Conservation (phyloP, 2,329 filamentous ascomycete species). For the Aschersonia sp. region DNA sequence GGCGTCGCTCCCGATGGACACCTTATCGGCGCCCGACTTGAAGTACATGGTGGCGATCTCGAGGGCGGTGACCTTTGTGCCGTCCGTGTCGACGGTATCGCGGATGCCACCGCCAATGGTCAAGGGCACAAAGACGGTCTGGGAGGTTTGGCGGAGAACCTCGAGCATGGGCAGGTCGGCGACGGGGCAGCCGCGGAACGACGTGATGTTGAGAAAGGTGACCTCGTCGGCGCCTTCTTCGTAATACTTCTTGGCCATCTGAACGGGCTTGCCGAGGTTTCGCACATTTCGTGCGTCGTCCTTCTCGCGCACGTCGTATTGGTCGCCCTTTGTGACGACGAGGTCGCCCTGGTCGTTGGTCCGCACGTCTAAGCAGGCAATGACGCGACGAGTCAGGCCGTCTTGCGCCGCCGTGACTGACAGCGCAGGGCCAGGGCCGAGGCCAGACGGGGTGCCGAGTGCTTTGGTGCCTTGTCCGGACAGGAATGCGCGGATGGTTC, state of each 20-base stretch:
- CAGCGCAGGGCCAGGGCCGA: slow-evolving; percentile 6
- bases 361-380: slow-evolving; percentile 91
- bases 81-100: slow-evolving; percentile 81
- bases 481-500: slow-evolving; percentile 75
- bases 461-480: slow-evolving; percentile 48
- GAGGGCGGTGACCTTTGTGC: slow-evolving; percentile 72
- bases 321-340: slow-evolving; percentile 95
- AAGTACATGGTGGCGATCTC: slow-evolving; percentile 97
- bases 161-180: slow-evolving; percentile 94
- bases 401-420: slow-evolving; percentile 23
- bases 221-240: slow-evolving; percentile 93
- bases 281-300: slow-evolving; percentile 50
- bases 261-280: slow-evolving; percentile 92
- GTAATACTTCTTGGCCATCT: slow-evolving; percentile 89
- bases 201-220: slow-evolving; percentile 96
- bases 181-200: slow-evolving; percentile 87
- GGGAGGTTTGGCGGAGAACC: slow-evolving; percentile 70
- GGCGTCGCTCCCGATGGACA: slow-evolving; percentile 90
- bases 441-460: slow-evolving; percentile 17
- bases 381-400: slow-evolving; percentile 81
- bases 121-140: slow-evolving; percentile 88
- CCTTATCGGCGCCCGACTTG: slow-evolving; percentile 91
- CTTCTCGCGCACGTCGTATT: slow-evolving; percentile 96
- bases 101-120: slow-evolving; percentile 93
- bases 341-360: slow-evolving; percentile 89